Evolutionary conservation across 306 rosid species (phyloP), one percentile per base, ranked within the genome.

Genomic region (Prunus fruticosa): DNA sequence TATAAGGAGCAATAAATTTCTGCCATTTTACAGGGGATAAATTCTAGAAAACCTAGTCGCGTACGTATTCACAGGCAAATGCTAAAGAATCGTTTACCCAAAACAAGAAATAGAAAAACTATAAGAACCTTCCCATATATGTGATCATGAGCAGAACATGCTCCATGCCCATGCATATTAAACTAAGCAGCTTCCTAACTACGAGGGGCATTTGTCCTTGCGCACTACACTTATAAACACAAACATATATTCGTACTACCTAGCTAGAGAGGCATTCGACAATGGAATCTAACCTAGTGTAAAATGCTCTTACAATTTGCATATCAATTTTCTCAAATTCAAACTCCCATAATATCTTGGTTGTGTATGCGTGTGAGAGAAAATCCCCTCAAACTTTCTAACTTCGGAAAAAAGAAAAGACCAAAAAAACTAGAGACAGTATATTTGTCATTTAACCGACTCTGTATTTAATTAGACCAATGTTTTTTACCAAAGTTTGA

Each of bases 121-220:
- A 25, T 54, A 73, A 62, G 72, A 78, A 80, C 62, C 75, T 67
- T 30, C 19, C 16, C 0, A 2, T 2, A 22, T 8, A 52, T 9
- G 54, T 32, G 62, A 75, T 27, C 28, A 27, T 60, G 76, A 70
- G 50, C 53, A 70, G 85, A 84, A 84, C 81, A 75, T 75, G 87
- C 78, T 66, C 74, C 61, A 20, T 74, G 22, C 19, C 61, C 62
- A 74, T 81, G 77, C 81, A 81, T 79, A 81, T 56, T 72, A 74
- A 73, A 76, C 76, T 80, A 83, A 76, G 74, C 61, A 69, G 69
- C 70, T 80, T 72, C 82, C 81, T 81, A 57, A 73, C 6, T 4
- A 58, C 58, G 58, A 32, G 53, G 72, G 50, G n/a, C 69, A 74
- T 60, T 73, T 60, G 60, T 73, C 62, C 47, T 15, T 23, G 14